A percentile compares a stretch with the other conserved stretches of the same genome.
Conservation (phyloP, 176 grass and related monocot species). For the Musa schizocarpa region DNA sequence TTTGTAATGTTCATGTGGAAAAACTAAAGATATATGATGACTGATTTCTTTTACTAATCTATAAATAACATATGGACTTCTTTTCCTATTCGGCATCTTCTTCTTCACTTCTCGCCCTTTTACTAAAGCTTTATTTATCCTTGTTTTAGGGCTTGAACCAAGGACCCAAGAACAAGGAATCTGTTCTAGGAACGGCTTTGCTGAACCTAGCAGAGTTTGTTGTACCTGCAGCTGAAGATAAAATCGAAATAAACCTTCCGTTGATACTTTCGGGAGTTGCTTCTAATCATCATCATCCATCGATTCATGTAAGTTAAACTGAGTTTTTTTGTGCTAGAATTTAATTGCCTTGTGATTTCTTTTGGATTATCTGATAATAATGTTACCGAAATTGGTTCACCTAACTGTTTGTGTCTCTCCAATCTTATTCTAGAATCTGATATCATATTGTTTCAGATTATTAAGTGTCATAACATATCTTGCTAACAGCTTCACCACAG, state of each 20-base stretch:
- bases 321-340: too few relatives aligned
- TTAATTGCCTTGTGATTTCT: too few relatives aligned
- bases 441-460: too few relatives aligned
- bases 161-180: constrained; percentile 43
- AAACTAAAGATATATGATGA: too few relatives aligned
- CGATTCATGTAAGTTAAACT: constrained; percentile 52
- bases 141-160: constrained; percentile 35
- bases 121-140: not conserved
- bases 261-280: constrained; percentile 33
- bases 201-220: constrained; percentile 66
- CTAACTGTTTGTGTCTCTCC: not conserved
- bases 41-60: too few relatives aligned
- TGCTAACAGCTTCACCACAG: too few relatives aligned
- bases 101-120: not conserved
- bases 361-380: not conserved
- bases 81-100: not conserved
- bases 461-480: too few relatives aligned
- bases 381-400: constrained; percentile 22
- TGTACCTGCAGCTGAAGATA: constrained; percentile 37
- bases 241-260: constrained; percentile 56
- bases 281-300: constrained; percentile 36
- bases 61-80: too few relatives aligned
- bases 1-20: too few relatives aligned
- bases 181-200: constrained; percentile 20
- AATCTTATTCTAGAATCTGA: too few relatives aligned